Evolutionary conservation across 768 basidiomycete genomes (phyloP).

Genomic region (Ephemerocybe angulata): DNA sequence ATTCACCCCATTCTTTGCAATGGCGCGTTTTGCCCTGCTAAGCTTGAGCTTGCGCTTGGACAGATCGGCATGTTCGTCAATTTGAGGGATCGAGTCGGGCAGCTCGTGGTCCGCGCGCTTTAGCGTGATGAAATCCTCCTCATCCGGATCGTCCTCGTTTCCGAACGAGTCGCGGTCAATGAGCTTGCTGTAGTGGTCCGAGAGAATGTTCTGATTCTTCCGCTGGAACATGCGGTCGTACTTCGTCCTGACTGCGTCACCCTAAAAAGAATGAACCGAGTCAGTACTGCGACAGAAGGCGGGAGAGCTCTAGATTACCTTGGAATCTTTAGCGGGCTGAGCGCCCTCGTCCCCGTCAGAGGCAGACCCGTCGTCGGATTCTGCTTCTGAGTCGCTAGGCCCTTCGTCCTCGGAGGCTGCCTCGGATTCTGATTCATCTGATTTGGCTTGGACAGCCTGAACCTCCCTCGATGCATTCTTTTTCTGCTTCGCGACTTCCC

Average conservation of each 20-base stretch:
- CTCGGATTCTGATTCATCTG: slow-evolving; percentile 11
- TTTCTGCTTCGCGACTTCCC: slow-evolving; percentile 64
- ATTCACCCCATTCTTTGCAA: slow-evolving; percentile 57
- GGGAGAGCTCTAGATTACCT: slow-evolving; percentile 42
- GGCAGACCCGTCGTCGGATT: slow-evolving; percentile 11
- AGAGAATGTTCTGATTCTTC: slow-evolving; percentile 90
- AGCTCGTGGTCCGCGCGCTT: slow-evolving; percentile 89
- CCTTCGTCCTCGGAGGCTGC: not conserved
- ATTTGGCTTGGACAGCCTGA: slow-evolving; percentile 29
- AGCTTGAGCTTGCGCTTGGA: slow-evolving; percentile 87
- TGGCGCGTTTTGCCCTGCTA: slow-evolving; percentile 67
- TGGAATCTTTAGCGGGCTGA: slow-evolving; percentile 25
- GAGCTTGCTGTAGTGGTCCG: slow-evolving; percentile 85
- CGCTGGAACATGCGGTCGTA: slow-evolving; percentile 98
- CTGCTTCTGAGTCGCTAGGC: slow-evolving; percentile 1
- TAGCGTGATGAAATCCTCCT: slow-evolving; percentile 89
- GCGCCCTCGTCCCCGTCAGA: slow-evolving; percentile 15
- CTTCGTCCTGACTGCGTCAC: slow-evolving; percentile 70
- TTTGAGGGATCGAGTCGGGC: slow-evolving; percentile 24
- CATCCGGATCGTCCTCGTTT: slow-evolving; percentile 42
- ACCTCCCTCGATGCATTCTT: slow-evolving; percentile 66
- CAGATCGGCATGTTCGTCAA: slow-evolving; percentile 39
- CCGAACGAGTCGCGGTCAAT: slow-evolving; percentile 59
- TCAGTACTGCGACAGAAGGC: no score
- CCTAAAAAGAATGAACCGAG: slow-evolving; percentile 20